Base-by-base conservation (phyloP, 1,139 yeast species). In the Saccharomyces hybrid region DNA sequence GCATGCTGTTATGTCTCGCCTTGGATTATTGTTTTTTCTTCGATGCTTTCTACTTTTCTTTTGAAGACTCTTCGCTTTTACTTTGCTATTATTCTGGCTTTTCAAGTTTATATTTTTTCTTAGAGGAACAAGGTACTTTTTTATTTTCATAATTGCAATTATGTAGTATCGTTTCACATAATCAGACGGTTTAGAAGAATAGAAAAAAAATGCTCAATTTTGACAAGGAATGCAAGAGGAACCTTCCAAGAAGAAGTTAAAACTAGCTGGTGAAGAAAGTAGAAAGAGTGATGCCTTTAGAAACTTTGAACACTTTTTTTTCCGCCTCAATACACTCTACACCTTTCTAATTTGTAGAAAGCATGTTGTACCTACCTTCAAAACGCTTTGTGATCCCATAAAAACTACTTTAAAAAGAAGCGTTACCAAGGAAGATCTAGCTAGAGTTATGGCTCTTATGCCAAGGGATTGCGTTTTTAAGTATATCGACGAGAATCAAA, bases 401-500 rank as follows among this genome's bases (percentile, higher is more conserved):
- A 78, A 78, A 55, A 72, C 72, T 52, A 75, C 76, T 1, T 66
- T 78, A 6, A 69, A 70, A n/a, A 59, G 78, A 46, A 66, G 66
- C 5, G 61, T 79, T 31, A 62, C 68, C 2, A 63, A 70, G 34
- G 64, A 70, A 8, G 96, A 88, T 66, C 76, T 87, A 48, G 88
- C 95, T 0, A 75, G 77, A 54, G 77, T 90, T 48, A 79, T 77
- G 51, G 77, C 72, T 13, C 66, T 91, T 2, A 67, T 87, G 11
- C 96, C 96, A 0, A 73, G 78, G 23, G 91, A 85, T 50, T 80
- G 87, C 20, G 73, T 83, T 2, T 83, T 84, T 61, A 88, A 81
- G 52, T 90, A 88, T 67, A 83, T 87, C 41, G 91, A 86, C 64
- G 88, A 83, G 65, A 83, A 84, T 63, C 88, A 85, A 61, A 44